Conservation (phyloP, 2,329 filamentous ascomycete species). For the Graphilbum sp. region DNA sequence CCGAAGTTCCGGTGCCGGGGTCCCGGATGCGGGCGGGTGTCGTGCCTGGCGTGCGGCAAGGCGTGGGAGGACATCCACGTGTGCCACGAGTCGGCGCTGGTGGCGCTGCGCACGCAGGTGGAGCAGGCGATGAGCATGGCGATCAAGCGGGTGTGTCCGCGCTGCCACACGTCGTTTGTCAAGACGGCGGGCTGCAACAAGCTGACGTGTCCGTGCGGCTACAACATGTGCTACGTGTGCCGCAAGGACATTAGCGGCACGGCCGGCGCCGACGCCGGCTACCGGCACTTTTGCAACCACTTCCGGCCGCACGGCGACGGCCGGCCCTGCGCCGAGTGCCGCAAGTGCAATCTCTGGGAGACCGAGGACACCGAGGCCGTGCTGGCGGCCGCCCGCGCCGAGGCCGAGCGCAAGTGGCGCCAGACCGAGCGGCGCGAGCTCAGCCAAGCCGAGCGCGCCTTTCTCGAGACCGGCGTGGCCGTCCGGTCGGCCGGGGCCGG, state of each 20-base stretch:
- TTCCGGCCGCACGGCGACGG: constrained; percentile 68
- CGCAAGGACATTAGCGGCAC: constrained; percentile 50
- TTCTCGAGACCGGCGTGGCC: constrained; percentile 37
- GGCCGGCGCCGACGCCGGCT: constrained; percentile 44
- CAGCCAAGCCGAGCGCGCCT: constrained; percentile 35
- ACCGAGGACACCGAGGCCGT: constrained; percentile 56
- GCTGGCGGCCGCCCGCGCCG: constrained; percentile 49
- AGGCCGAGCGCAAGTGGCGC: constrained; percentile 57
- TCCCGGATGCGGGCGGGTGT: constrained; percentile 48
- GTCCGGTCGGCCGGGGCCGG: constrained; percentile 2
- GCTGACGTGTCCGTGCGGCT: constrained; percentile 85
- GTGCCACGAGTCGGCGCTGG: constrained; percentile 70
- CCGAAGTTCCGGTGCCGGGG: constrained; percentile 65
- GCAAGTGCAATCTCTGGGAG: constrained; percentile 65
- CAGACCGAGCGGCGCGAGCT: constrained; percentile 44
- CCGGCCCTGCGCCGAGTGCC: constrained; percentile 60
- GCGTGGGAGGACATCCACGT: constrained; percentile 78
- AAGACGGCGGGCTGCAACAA: constrained; percentile 95
- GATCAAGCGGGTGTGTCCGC: constrained; percentile 86
- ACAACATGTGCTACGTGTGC: constrained; percentile 97
- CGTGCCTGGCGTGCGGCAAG: constrained; percentile 70
- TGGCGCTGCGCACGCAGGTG: constrained; percentile 73
- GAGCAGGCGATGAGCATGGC: constrained; percentile 89
- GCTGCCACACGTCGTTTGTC: constrained; percentile 82
- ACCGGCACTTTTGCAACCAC: constrained; percentile 91